Percentiles rank a stretch among this genome's conserved stretches.
These are phyloP conservation scores for Chondrus crispus DNA, from an alignment of 23 red algal genomes.

Conservation along the genomic window DNA sequence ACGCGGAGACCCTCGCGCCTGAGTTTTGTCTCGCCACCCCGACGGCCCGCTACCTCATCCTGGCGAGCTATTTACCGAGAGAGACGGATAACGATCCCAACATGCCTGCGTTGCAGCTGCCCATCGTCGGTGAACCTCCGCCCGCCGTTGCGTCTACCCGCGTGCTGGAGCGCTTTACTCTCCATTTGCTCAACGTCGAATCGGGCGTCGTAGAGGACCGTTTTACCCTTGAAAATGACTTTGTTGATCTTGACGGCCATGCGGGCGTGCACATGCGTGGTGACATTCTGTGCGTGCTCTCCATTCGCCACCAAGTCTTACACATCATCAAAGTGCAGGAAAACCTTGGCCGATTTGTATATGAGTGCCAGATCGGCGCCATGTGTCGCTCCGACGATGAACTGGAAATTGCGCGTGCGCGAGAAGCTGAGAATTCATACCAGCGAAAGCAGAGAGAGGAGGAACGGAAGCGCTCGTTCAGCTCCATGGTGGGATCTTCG, in stretches of 20 bases:
- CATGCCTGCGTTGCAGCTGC: neutral
- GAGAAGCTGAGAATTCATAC: conserved; percentile 21
- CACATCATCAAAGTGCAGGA: conserved; percentile 59
- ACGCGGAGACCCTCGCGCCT: neutral
- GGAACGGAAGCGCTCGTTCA: neutral
- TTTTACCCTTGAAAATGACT: conserved; percentile 62
- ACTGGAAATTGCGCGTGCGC: conserved; percentile 30
- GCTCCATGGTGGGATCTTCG: neutral
- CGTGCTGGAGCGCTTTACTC: conserved; percentile 29
- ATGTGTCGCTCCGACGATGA: conserved; percentile 52
- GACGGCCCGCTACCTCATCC: conserved; percentile 12
- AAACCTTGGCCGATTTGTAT: conserved; percentile 26
- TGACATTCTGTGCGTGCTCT: conserved; percentile 66
- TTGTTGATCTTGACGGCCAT: conserved; percentile 55
- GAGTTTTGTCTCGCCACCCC: conserved; percentile 45
- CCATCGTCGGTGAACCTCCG: neutral
- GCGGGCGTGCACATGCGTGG: conserved; percentile 62
- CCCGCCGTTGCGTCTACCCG: conserved; percentile 28
- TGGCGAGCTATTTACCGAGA: neutral
- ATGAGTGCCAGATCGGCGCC: conserved; percentile 24
- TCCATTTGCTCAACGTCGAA: conserved; percentile 48
- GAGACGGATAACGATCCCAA: neutral
- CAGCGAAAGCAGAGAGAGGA: neutral
- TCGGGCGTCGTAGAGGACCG: conserved; percentile 48
- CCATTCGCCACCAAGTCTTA: conserved; percentile 54